A percentile compares a stretch with the other conserved stretches of the same genome.
phyloP scores from a whole-genome alignment of 1,284 basidiomycete species.

The Sphaerobolus stellatus region DNA sequence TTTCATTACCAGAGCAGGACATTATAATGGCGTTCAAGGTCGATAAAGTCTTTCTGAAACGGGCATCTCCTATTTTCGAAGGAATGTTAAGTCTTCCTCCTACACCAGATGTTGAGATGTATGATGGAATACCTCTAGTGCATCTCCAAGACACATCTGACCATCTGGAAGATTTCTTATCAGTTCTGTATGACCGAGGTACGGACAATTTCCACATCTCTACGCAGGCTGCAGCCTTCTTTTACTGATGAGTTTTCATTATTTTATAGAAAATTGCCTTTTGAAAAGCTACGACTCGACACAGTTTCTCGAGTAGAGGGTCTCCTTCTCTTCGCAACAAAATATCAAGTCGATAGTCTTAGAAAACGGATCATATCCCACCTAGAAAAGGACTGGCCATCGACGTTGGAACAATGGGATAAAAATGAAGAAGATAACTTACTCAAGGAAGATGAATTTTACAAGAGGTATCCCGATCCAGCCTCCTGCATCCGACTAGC shows the following conservation, averaged over 20 bases:
- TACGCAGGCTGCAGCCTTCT: neutral
- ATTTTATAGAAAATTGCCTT: neutral
- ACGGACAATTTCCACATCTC: neutral
- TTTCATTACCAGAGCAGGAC: neutral
- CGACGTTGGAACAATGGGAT: too few relatives aligned
- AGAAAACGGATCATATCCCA: neutral
- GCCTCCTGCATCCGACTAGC: slow-evolving; percentile 20
- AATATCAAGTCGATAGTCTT: neutral
- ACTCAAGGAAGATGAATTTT: too few relatives aligned
- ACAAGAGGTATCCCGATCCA: too few relatives aligned
- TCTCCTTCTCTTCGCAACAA: neutral
- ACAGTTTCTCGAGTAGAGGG: neutral
- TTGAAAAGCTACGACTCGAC: neutral
- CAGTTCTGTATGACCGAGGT: neutral
- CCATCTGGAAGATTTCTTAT: neutral
- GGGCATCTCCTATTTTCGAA: neutral
- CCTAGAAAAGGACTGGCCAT: neutral
- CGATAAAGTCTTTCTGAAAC: neutral
- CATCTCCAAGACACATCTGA: neutral
- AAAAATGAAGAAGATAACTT: too few relatives aligned
- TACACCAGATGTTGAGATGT: neutral
- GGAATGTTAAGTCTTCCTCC: neutral
- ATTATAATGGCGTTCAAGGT: neutral
- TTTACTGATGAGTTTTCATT: too few relatives aligned
- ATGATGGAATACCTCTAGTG: neutral